Evolutionary conservation across 177 flowering plant species (phyloP), one percentile per base, ranked within the genome.

Genomic region (Telopea speciosissima): DNA sequence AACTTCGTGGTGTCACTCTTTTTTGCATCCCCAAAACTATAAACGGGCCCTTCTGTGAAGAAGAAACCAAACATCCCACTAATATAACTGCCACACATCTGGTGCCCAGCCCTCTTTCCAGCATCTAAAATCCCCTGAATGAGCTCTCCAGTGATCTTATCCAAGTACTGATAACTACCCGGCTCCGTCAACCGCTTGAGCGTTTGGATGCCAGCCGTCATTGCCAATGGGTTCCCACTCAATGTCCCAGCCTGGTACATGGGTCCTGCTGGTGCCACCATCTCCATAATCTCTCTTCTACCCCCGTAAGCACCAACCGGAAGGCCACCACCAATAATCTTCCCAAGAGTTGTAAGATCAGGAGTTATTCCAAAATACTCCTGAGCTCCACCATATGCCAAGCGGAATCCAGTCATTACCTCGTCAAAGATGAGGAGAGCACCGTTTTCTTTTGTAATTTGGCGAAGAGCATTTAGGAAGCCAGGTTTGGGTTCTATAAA

Each of bases 261-360:
- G 23, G 97, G 96, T 58, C 99, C 97, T 61, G 98, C 90, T 12
- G 94, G 97, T 8, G 95, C 97, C 61, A 95, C 99, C 93, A 90
- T 86, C 79, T 95, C 94, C 99, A 91, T 90, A 5, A 95, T 93
- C 60, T 93, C 97, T 75, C 89, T 84, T 78, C 97, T 86, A 36
- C 98, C 98, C 64, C 98, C 99, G 72, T 93, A 93, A n/a, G 97
- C 98, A 23, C 99, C 98, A 12, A 95, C 98, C 0, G 98, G 97
- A 31, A 95, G 80, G 33, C 97, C 97, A 58, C 99, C 97, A 28
- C 99, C 98, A 59, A 95, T 93, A 68, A 95, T 85, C 79, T 95
- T 95, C 54, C 98, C 94, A 6, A 94, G 90, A 11, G 97, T 92
- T 26, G 92, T 82, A 65, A 95, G 78, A 83, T 93, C 98, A 59